Conservation (phyloP, 2,329 filamentous ascomycete species). For the Arthrocladium fulminans region DNA sequence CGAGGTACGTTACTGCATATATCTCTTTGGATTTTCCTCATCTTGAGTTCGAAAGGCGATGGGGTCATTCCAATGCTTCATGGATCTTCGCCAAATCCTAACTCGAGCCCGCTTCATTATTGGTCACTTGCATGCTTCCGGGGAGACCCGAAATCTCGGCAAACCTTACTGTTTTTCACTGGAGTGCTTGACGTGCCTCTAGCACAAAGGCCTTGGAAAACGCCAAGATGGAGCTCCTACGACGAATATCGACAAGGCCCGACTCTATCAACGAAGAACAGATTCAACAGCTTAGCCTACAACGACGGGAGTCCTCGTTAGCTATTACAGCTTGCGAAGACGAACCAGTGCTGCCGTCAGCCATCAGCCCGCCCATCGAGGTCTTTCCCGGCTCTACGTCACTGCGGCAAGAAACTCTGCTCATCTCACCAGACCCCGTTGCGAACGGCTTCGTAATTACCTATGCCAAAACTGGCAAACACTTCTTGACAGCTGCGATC, state of each 20-base stretch:
- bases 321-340: not conserved
- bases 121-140: no score
- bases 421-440: constrained; percentile 2
- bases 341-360: not conserved
- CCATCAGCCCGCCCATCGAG: constrained; percentile 3
- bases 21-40: no score
- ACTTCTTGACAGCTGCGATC: constrained; percentile 5
- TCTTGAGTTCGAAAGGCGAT: no score
- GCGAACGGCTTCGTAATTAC: constrained; percentile 1
- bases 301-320: constrained; percentile 6
- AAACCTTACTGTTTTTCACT: no score
- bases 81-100: no score
- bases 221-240: not conserved
- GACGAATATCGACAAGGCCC: constrained; percentile 1
- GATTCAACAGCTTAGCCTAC: not conserved
- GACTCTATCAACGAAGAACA: constrained; percentile 2
- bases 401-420: not conserved
- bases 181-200: no score
- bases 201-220: no score
- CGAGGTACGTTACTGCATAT: not conserved
- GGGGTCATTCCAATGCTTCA: no score
- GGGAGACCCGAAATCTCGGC: no score
- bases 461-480: constrained; percentile 1
- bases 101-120: no score
- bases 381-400: constrained; percentile 7